These are phyloP conservation scores for Gypsophila paniculata DNA, from an alignment of 179 eudicot genomes.

Conservation along the genomic window DNA sequence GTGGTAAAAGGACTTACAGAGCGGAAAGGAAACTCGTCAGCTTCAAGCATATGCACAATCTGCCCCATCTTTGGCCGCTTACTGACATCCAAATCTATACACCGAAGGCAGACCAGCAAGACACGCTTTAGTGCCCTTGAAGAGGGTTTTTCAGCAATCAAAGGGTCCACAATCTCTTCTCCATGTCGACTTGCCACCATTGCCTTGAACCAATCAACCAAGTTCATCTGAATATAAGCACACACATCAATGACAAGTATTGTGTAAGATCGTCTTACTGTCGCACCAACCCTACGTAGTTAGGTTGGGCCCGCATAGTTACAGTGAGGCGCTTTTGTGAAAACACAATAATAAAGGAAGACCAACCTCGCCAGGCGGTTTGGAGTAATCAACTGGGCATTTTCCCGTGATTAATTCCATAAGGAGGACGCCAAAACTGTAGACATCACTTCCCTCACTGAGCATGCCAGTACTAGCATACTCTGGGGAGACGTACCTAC, in stretches of 20 bases:
- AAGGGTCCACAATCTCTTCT: slow-evolving; percentile 64
- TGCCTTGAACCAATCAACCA: slow-evolving; percentile 91
- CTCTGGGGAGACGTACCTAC: slow-evolving; percentile 92
- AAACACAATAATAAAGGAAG: neutral
- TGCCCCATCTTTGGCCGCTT: slow-evolving; percentile 97
- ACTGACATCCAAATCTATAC: slow-evolving; percentile 70
- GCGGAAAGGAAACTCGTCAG: slow-evolving; percentile 74
- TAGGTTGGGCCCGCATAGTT: no score
- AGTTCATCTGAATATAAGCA: slow-evolving; percentile 58
- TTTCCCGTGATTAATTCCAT: slow-evolving; percentile 92
- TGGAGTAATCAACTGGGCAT: slow-evolving; percentile 80
- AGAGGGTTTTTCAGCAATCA: slow-evolving; percentile 52
- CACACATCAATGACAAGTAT: neutral
- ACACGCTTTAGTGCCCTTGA: slow-evolving; percentile 68
- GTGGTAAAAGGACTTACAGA: slow-evolving; percentile 38
- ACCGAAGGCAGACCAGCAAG: slow-evolving; percentile 73
- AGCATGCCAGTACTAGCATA: slow-evolving; percentile 99
- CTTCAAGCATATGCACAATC: slow-evolving; percentile 89
- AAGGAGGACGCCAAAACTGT: slow-evolving; percentile 85
- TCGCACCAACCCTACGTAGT: neutral
- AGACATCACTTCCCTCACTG: slow-evolving; percentile 79
- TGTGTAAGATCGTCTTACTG: neutral
- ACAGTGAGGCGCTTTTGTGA: no score
- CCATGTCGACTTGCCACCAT: slow-evolving; percentile 69
- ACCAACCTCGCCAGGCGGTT: slow-evolving; percentile 84